Evolutionary conservation across 2,329 filamentous ascomycete species (phyloP), one percentile per base, ranked within the genome.

Genomic region (Daldinia eschscholtzii): DNA sequence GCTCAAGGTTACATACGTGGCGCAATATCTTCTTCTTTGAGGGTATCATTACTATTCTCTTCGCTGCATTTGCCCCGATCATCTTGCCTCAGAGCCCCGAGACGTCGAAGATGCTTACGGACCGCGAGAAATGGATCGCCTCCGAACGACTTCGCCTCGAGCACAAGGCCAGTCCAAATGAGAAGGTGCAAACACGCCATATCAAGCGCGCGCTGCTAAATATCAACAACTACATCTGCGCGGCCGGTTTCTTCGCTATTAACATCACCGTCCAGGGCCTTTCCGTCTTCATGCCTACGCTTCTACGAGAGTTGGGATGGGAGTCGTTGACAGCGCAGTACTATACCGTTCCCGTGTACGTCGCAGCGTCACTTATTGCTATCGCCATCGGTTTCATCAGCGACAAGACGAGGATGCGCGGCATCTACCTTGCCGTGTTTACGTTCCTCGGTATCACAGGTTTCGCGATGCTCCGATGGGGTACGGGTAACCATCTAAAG

Each of bases 11-110:
- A 59, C 79, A 84, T 70, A 84, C 81, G 0, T 87, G 86, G 86
- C 81, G 85, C 67, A 87, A 87, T 76, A 90, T 90, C 71, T 89
- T 89, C 80, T 88, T 89, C 78, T 89, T 90, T 66, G 87, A 89
- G 74, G 88, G 87, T 0, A 75, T 88, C 46, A 72, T 88, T 68
- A 89, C 87, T 9, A 76, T 84, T 23, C 65, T 86, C 46, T 73
- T 85, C 12, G 86, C 85, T 0, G 42, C 83, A 1, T 65, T 79
- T 1, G 84, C 86, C 0, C 86, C 86, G 0, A 80, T 86, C 58
- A 78, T 86, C 68, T 83, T 89, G 80, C 86, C 87, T 0, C 82
- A 81, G 6, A 81, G 76, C 10, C 87, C 87, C 0, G 75, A 77
- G 6, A 80, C 82, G 0, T 85, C 84, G 26, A 83, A 79, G 62